These are phyloP conservation scores for Pholiota microspora DNA, from an alignment of 768 basidiomycete species.

Conservation along the genomic window DNA sequence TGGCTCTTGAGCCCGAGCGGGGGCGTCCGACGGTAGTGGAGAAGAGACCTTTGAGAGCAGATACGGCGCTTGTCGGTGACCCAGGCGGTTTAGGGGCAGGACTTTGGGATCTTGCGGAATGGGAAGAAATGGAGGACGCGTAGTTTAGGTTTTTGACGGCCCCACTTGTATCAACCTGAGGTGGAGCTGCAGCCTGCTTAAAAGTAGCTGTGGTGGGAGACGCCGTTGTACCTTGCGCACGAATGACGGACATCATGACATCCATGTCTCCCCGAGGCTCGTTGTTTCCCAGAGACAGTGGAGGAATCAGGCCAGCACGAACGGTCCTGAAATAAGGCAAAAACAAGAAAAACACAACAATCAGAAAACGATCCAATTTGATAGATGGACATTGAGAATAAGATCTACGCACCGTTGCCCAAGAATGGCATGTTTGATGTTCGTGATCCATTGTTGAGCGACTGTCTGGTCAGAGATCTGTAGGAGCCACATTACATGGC, in stretches of 20 bases:
- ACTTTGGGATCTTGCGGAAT: slow-evolving; percentile 41
- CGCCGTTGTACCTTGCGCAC: slow-evolving; percentile 51
- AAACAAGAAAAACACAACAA: background rate
- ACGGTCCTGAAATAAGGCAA: slow-evolving; percentile 47
- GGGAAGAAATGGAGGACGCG: slow-evolving; percentile 45
- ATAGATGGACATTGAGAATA: background rate
- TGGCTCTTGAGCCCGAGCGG: slow-evolving; percentile 52
- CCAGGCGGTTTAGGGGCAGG: slow-evolving; percentile 35
- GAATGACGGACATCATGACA: slow-evolving; percentile 74
- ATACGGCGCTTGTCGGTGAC: slow-evolving; percentile 40
- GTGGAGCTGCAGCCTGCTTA: slow-evolving; percentile 17
- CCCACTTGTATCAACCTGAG: slow-evolving; percentile 27
- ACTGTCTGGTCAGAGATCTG: slow-evolving; percentile 61
- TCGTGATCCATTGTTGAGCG: slow-evolving; percentile 73
- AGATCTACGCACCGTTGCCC: slow-evolving; percentile 54
- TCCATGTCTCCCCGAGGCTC: slow-evolving; percentile 82
- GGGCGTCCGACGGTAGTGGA: slow-evolving; percentile 39
- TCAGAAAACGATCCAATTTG: background rate
- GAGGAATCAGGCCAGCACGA: slow-evolving; percentile 61
- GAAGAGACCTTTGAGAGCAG: slow-evolving; percentile 62
- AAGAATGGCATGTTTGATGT: slow-evolving; percentile 71
- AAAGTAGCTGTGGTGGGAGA: slow-evolving; percentile 15
- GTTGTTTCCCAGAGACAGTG: slow-evolving; percentile 37
- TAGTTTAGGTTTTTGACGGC: slow-evolving; percentile 32
- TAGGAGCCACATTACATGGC: slow-evolving; percentile 65